phyloP scores from a whole-genome alignment of 2,329 filamentous ascomycete species.

The Fusarium keratoplasticum region DNA sequence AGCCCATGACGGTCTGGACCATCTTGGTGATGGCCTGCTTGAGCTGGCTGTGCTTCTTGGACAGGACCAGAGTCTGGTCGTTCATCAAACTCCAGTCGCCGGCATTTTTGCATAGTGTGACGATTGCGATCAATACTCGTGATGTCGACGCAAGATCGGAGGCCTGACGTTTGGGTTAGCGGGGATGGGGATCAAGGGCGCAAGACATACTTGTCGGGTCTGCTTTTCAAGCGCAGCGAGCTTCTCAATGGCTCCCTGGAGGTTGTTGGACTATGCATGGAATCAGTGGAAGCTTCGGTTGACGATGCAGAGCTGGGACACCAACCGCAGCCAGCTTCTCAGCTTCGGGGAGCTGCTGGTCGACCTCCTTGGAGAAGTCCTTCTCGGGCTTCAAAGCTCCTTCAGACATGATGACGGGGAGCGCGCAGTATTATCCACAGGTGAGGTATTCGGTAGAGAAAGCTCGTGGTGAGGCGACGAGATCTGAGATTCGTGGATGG shows the following conservation, averaged over 20 bases:
- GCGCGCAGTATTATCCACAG: slow-evolving; percentile 13
- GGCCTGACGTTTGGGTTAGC: slow-evolving; percentile 66
- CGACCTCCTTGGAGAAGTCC: slow-evolving; percentile 97
- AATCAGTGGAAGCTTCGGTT: slow-evolving; percentile 21
- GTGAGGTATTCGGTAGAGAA: not conserved
- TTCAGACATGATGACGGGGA: slow-evolving; percentile 75
- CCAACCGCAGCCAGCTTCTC: slow-evolving; percentile 87
- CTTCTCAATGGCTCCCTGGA: slow-evolving; percentile 92
- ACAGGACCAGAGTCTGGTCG: slow-evolving; percentile 93
- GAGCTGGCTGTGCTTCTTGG: slow-evolving; percentile 99
- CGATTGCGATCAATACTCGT: slow-evolving; percentile 85
- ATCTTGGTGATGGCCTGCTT: slow-evolving; percentile 99
- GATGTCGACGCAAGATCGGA: slow-evolving; percentile 97
- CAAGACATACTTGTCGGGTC: slow-evolving; percentile 82
- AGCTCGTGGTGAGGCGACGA: not conserved
- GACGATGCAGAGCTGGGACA: slow-evolving; percentile 47
- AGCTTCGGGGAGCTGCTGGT: slow-evolving; percentile 90
- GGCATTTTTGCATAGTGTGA: slow-evolving; percentile 92
- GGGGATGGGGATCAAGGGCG: slow-evolving; percentile 22
- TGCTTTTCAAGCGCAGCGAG: slow-evolving; percentile 94
- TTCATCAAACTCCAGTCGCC: slow-evolving; percentile 95
- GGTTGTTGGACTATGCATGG: slow-evolving; percentile 69
- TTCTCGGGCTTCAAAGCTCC: slow-evolving; percentile 92
- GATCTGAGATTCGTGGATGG: slow-evolving; percentile 21
- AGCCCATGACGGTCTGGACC: slow-evolving; percentile 96